These are phyloP conservation scores for Cyclocybe aegerita DNA, from an alignment of 768 basidiomycete genomes.

Conservation along the genomic window DNA sequence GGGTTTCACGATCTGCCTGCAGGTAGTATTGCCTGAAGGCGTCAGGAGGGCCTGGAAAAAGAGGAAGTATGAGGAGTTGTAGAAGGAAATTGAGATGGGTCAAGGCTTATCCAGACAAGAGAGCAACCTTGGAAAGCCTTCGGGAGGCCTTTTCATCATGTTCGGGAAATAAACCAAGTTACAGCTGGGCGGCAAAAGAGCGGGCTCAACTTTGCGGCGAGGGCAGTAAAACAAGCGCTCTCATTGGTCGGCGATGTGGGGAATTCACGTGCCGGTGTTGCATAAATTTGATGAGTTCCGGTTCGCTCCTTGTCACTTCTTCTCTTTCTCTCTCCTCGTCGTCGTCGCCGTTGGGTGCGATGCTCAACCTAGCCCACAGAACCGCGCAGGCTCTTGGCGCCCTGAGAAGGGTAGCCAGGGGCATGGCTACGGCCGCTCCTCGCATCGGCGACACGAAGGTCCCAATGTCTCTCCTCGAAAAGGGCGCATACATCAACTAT, in stretches of 20 bases:
- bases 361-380: slow-evolving; percentile 59
- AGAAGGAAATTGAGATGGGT: no score
- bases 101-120: background rate
- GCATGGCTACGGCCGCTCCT: slow-evolving; percentile 79
- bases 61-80: no score
- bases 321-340: slow-evolving; percentile 24
- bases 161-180: background rate
- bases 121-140: background rate
- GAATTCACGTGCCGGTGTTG: slow-evolving; percentile 38
- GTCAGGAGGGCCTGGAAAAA: no score
- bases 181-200: slow-evolving; percentile 18
- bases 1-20: no score
- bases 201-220: slow-evolving; percentile 16
- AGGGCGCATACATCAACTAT: slow-evolving; percentile 86
- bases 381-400: slow-evolving; percentile 53
- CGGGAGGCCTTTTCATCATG: background rate
- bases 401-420: slow-evolving; percentile 53
- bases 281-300: slow-evolving; percentile 39
- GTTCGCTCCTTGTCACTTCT: slow-evolving; percentile 33
- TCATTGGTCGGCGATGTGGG: slow-evolving; percentile 32
- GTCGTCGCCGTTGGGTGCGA: slow-evolving; percentile 39
- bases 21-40: no score
- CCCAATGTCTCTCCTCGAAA: slow-evolving; percentile 83
- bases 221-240: slow-evolving; percentile 18
- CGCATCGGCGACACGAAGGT: slow-evolving; percentile 91